Base-by-base conservation (phyloP, 208 protist species). In the Leishmania amazonensis region DNA sequence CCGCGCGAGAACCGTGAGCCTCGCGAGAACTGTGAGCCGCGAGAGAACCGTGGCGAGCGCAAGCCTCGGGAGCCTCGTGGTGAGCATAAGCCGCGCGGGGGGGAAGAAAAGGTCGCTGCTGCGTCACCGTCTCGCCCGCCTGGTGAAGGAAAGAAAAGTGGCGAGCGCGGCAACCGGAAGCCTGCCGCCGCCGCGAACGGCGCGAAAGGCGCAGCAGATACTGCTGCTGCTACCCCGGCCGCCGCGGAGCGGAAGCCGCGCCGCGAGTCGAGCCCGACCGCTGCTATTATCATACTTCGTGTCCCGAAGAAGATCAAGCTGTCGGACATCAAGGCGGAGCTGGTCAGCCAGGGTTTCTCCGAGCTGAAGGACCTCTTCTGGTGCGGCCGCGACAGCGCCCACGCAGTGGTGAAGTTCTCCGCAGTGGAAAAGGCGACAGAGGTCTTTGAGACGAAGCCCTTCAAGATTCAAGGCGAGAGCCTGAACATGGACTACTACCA, bases 241-340 rank as follows among this genome's bases (percentile, higher is more conserved):
- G 38, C 64, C 75, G 75, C 51, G 65, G 28, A 77, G 78, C 68
- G 51, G 24, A 76, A 67, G 62, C 51, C 75, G 76, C 80, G 58
- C 11, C 81, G 78, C 38, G 60, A 68, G 38, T 85, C 79, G 3
- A 81, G 86, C 24, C 81, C 76, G 47, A 88, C 90, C 9, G 68
- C 80, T 2, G 86, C 76, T 64, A 86, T 90, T 60, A 93, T 93
- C 58, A 64, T 95, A 49, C 35, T 84, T 68, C 78, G 85, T 47
- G 94, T 97, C 51, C 91, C 93, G 31, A 90, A 92, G 84, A 81
- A 75, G 24, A 73, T 96, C 7, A 90, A 90, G 86, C 79, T 94
- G 47, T 89, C 90, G 40, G 90, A 94, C 70, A 90, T 96, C 60
- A 91, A 87, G 78, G 84, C 82, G n/a, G 85, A 82, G 54, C 28